These are phyloP conservation scores for Dactylis glomerata DNA, from an alignment of 176 grass and related monocot species.

Conservation along the genomic window DNA sequence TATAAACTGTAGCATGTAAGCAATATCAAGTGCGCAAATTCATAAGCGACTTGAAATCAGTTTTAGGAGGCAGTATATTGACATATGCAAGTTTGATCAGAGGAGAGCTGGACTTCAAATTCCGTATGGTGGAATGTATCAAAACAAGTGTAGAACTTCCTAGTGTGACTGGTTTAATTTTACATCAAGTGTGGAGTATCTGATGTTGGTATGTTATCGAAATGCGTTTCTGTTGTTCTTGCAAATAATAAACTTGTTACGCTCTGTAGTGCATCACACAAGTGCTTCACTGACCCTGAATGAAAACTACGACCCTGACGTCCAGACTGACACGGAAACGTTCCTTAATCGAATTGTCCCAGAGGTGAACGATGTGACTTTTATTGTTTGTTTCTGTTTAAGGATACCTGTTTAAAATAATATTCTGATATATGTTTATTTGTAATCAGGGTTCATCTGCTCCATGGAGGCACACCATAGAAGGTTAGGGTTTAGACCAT, in stretches of 20 bases:
- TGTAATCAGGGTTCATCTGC: slow-evolving; percentile 74
- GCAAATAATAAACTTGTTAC: slow-evolving; percentile 5
- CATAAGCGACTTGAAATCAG: not conserved
- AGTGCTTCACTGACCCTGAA: slow-evolving; percentile 97
- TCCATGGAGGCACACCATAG: slow-evolving; percentile 93
- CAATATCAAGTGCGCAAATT: not conserved
- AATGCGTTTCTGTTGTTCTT: not conserved
- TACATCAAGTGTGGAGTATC: not conserved
- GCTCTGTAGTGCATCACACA: slow-evolving; percentile 88
- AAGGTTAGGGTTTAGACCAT: slow-evolving; percentile 48
- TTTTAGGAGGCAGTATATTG: not conserved
- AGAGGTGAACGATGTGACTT: slow-evolving; percentile 46
- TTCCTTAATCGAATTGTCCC: slow-evolving; percentile 91
- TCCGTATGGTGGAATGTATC: not conserved
- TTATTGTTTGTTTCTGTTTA: slow-evolving; percentile 11
- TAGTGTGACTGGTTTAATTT: not conserved
- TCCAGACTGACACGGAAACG: slow-evolving; percentile 91
- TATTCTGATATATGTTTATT: not conserved
- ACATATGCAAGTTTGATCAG: not conserved
- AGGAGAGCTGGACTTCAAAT: not conserved
- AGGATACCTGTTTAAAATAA: not conserved
- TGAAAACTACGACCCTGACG: slow-evolving; percentile 94
- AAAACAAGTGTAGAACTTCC: not conserved
- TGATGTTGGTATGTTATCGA: slow-evolving; percentile 3
- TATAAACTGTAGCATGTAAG: not conserved